Conservation (phyloP, 495 filamentous ascomycete species). For the Gamarada debralockiae region DNA sequence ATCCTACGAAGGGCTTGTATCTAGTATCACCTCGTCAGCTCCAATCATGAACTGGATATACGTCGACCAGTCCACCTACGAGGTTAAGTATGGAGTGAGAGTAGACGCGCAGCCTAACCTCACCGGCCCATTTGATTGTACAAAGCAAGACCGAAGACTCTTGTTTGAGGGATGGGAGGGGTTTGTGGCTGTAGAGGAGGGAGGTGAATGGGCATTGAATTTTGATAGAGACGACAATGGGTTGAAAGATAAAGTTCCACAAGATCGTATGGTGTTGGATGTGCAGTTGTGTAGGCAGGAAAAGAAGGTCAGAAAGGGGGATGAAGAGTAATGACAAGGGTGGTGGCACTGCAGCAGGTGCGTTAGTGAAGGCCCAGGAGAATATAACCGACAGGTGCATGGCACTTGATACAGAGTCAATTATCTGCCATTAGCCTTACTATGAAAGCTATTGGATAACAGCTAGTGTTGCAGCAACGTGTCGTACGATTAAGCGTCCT, state of each 20-base stretch:
- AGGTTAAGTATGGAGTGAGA: slow-evolving; percentile 50
- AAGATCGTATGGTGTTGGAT: slow-evolving; percentile 32
- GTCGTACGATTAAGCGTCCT: too few species aligned
- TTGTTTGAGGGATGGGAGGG: slow-evolving; percentile 52
- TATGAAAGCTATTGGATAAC: too few species aligned
- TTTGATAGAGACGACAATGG: slow-evolving; percentile 44
- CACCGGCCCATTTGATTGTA: slow-evolving; percentile 56
- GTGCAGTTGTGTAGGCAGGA: slow-evolving; percentile 39
- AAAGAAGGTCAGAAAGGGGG: slow-evolving; percentile 29
- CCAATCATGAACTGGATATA: slow-evolving; percentile 65
- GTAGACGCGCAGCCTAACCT: slow-evolving; percentile 39
- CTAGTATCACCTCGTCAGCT: slow-evolving; percentile 52
- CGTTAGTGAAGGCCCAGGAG: too few species aligned
- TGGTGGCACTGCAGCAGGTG: too few species aligned
- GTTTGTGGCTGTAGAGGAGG: slow-evolving; percentile 38
- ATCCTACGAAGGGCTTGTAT: slow-evolving; percentile 50
- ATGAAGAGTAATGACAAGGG: too few species aligned
- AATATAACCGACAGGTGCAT: too few species aligned
- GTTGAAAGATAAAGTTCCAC: slow-evolving; percentile 31
- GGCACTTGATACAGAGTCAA: too few species aligned
- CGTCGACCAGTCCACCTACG: slow-evolving; percentile 50
- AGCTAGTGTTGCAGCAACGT: too few species aligned
- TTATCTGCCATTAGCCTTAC: too few species aligned
- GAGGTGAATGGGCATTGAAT: slow-evolving; percentile 39
- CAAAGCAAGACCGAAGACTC: slow-evolving; percentile 47